Percentiles rank a stretch among this genome's conserved stretches.
These are phyloP conservation scores for Candolleomyces eurysporus DNA, from an alignment of 768 basidiomycete genomes.

Conservation along the genomic window DNA sequence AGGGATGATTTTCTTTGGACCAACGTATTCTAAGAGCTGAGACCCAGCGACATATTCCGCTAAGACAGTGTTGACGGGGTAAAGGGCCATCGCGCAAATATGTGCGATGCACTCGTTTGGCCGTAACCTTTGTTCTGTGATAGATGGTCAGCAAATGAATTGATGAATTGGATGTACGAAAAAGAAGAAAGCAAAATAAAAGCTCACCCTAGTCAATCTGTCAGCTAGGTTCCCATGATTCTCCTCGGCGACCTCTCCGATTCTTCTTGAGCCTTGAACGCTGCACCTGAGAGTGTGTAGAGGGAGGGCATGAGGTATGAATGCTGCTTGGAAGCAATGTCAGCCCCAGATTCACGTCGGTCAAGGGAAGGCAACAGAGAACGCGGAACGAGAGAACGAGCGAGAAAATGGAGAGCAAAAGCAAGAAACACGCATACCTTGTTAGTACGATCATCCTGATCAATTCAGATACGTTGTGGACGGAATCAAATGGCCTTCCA, in stretches of 20 bases:
- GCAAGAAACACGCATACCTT: conserved; percentile 41
- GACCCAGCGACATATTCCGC: conserved; percentile 75
- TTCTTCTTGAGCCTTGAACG: conserved; percentile 66
- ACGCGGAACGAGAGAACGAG: too few relatives aligned
- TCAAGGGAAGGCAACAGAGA: too few relatives aligned
- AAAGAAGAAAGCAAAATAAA: not conserved
- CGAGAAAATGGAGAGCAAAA: too few relatives aligned
- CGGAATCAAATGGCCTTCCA: conserved; percentile 75
- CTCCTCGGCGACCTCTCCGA: conserved; percentile 58
- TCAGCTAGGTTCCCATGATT: conserved; percentile 69
- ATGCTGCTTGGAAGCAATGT: conserved; percentile 40
- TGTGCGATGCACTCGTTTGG: conserved; percentile 89
- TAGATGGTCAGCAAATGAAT: not conserved
- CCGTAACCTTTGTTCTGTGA: conserved; percentile 83
- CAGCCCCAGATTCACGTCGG: too few relatives aligned
- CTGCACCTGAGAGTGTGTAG: conserved; percentile 69
- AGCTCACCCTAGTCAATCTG: conserved; percentile 69
- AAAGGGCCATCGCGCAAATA: conserved; percentile 82
- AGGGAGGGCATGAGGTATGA: conserved; percentile 87
- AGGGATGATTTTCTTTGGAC: conserved; percentile 36
- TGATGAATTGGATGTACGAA: too few relatives aligned
- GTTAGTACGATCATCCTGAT: conserved; percentile 77
- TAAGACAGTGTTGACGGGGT: conserved; percentile 80
- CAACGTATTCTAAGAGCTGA: conserved; percentile 52
- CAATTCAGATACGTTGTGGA: conserved; percentile 65